phyloP scores from a whole-genome alignment of 148 eudicot species.

The Dysphania ambrosioides region DNA sequence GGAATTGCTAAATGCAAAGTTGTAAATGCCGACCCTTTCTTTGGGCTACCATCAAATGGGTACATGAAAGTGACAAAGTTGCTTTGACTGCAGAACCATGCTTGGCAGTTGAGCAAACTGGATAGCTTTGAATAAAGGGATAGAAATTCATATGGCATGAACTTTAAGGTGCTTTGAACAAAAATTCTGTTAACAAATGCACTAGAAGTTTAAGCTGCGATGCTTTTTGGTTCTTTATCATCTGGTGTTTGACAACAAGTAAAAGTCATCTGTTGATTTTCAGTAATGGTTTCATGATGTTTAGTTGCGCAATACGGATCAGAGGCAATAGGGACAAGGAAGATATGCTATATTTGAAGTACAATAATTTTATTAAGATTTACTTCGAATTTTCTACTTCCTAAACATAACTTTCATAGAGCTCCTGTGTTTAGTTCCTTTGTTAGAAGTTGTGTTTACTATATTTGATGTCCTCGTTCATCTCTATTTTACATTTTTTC shows the following conservation, averaged over 20 bases:
- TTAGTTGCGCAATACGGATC: background rate
- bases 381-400: background rate
- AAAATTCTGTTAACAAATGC: background rate
- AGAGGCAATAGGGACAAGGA: background rate
- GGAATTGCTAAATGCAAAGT: background rate
- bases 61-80: too few species aligned
- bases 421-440: background rate
- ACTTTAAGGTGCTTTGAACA: background rate
- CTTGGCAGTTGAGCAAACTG: background rate
- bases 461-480: background rate
- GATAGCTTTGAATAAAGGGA: background rate
- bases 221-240: background rate
- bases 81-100: background rate
- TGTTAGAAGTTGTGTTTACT: too few species aligned
- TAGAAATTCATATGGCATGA: background rate
- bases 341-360: background rate
- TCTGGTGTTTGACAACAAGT: background rate
- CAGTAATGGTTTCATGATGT: background rate
- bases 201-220: background rate
- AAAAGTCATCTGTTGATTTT: background rate
- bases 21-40: too few species aligned
- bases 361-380: background rate
- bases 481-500: conserved; percentile 7
- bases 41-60: too few species aligned
- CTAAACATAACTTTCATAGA: background rate